Evolutionary conservation across 1,284 basidiomycete genomes (phyloP).

Genomic region (Schizophyllum commune): DNA sequence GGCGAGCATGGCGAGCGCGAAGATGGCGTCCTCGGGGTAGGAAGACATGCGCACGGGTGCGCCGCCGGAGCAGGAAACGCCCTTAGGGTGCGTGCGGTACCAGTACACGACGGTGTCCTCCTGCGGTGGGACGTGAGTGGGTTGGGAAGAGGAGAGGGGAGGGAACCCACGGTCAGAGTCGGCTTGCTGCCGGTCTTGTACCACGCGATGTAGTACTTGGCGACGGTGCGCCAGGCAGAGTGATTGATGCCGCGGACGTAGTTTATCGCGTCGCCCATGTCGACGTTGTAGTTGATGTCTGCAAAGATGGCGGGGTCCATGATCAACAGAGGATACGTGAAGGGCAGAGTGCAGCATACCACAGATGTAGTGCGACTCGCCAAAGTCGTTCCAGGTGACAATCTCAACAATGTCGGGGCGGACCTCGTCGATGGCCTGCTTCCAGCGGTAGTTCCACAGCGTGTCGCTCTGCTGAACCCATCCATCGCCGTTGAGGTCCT

Average conservation of each 20-base stretch:
- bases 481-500: conserved; percentile 26
- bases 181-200: conserved; percentile 23
- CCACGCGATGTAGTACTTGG: conserved; percentile 25
- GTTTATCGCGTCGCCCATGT: conserved; percentile 14
- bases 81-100: conserved; percentile 26
- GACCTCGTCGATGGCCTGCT: conserved; percentile 24
- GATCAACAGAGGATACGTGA: too few species aligned
- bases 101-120: conserved; percentile 25
- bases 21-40: conserved; percentile 25
- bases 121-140: conserved; percentile 7
- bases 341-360: too few species aligned
- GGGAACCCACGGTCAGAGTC: conserved; percentile 16
- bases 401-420: conserved; percentile 35
- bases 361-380: conserved; percentile 21
- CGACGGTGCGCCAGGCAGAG: conserved; percentile 22
- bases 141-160: not conserved
- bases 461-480: conserved; percentile 28
- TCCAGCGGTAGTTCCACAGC: conserved; percentile 26
- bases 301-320: too few species aligned
- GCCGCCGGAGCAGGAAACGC: conserved; percentile 19
- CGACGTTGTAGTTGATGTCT: conserved; percentile 23
- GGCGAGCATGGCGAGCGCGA: conserved; percentile 22
- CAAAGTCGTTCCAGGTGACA: conserved; percentile 17
- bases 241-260: conserved; percentile 24
- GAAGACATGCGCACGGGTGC: conserved; percentile 19